Base-by-base conservation (phyloP, 2,329 filamentous ascomycete species). In the Tolypocladium ovalisporum region DNA sequence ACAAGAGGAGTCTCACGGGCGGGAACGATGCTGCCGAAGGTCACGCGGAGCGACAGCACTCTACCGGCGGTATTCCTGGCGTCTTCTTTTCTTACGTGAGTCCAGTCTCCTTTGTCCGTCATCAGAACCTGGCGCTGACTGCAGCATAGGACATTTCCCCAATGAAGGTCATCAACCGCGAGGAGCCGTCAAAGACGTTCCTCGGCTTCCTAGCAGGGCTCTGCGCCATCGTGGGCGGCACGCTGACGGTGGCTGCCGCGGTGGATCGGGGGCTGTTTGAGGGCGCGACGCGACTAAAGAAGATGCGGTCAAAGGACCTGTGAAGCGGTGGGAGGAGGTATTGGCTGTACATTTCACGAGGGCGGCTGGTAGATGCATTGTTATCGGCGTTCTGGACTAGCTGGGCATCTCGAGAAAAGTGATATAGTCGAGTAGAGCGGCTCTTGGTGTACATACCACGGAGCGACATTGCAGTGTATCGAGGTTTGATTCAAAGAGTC, bases 81-180 rank as follows among this genome's bases (percentile, higher is more conserved):
- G 92, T 99, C 17, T 99, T 99, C 79, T 97, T 99, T 77, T 96
- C 91, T 63, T 99, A 99, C 66, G 89, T 92, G 79, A 82, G 88
- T 36, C 39, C 15, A 9, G 35, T 22, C 9, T 27, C 15, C 27
- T 7, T 29, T 13, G 22, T 3, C 6, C 37, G 4, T 15, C 27
- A 8, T 5, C 35, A 15, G 17, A 13, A 27, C 24, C 32, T 9
- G 7, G 4, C 13, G 56, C 58, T 61, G 37, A 61, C 39, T 36
- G 8, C 19, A 10, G 13, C 1, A 4, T 32, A 92, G 88, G 94
- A 99, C 67, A 99, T 99, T 71, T 97, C 93, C 2, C 94, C 94
- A 6, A 99, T 99, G 94, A 99, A 97, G 77, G 93, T 99, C 60
- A 88, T 99, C 75, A 99, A 99, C 78, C 88, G 92, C 57, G 95